These are phyloP conservation scores for Jaapia argillacea DNA, from an alignment of 768 basidiomycete species.

Conservation along the genomic window DNA sequence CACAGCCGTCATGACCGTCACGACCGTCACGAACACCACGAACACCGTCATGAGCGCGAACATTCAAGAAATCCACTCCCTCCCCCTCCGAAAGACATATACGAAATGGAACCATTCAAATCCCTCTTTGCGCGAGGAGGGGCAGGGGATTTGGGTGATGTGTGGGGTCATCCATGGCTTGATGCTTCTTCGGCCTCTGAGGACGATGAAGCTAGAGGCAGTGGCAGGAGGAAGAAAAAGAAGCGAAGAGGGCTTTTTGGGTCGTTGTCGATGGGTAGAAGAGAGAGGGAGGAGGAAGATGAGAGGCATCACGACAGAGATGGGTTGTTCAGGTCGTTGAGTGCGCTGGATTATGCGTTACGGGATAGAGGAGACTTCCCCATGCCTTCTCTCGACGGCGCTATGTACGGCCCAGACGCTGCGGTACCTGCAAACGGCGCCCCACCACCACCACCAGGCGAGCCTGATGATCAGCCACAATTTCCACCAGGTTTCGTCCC, in stretches of 20 bases:
- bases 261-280: constrained; percentile 26
- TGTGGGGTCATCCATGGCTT: no score
- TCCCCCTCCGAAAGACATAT: not conserved
- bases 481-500: not conserved
- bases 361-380: no score
- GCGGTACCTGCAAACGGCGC: constrained; percentile 1
- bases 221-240: constrained; percentile 15
- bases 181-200: not conserved
- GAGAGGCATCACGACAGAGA: not conserved
- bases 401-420: constrained; percentile 1
- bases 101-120: not conserved
- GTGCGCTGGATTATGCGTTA: no score
- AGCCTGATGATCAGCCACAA: not conserved
- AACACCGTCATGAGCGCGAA: no score
- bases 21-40: no score
- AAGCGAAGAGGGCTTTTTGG: constrained; percentile 34
- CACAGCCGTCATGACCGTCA: no score
- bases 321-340: no score
- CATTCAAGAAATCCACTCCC: not conserved
- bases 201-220: not conserved
- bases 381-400: no score
- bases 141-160: not conserved
- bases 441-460: constrained; percentile 3
- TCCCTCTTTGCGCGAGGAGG: not conserved
- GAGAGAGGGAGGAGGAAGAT: constrained; percentile 7